Base-by-base conservation (phyloP, 2,329 filamentous ascomycete genomes). In the Phaeosphaeriaceae sp. region DNA sequence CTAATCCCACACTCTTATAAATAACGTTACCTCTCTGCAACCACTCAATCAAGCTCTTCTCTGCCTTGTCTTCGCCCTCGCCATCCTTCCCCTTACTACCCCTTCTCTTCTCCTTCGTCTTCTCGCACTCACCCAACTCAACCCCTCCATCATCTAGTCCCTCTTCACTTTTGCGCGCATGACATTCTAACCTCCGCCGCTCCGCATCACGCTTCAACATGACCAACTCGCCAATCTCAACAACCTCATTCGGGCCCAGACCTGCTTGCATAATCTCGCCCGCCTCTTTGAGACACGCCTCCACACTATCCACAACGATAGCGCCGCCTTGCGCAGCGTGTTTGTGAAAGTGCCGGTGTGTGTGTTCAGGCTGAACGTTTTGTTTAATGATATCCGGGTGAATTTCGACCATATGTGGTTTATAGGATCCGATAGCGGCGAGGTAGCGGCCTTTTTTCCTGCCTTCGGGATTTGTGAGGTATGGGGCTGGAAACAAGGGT, bases 231-330 rank as follows among this genome's bases (percentile, higher is more conserved):
- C 92, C 93, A 1, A 97, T 77, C 71, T 97, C 93, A 0, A 96
- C 89, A 3, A 97, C 81, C 61, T 95, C 87, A 37, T 85, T 81
- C 0, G 89, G 86, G 17, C 80, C 79, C 21, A 97, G 77, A 0
- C 85, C 86, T 0, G 90, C 90, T 58, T 90, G 84, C 8, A 95
- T 87, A 39, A 97, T 79, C 76, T 97, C 93, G 0, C 93, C 93
- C 0, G 92, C 89, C 68, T 96, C 90, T 61, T 87, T 86, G 35
- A 96, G 71, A 37, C 88, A 92, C 0, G 89, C 89, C 21, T 90
- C 87, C 0, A 96, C 79, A 8, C 88, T 92, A 66, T 87, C 83
- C 2, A 85, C 83, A 4, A 87, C 75, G 1, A 87, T 73, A 0
- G 86, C 81, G 0, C 84, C 83, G 4, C 85, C 84, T 46, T 83